phyloP scores from a whole-genome alignment of 805 yeast genomes.

The Cyberlindnera mrakii region DNA sequence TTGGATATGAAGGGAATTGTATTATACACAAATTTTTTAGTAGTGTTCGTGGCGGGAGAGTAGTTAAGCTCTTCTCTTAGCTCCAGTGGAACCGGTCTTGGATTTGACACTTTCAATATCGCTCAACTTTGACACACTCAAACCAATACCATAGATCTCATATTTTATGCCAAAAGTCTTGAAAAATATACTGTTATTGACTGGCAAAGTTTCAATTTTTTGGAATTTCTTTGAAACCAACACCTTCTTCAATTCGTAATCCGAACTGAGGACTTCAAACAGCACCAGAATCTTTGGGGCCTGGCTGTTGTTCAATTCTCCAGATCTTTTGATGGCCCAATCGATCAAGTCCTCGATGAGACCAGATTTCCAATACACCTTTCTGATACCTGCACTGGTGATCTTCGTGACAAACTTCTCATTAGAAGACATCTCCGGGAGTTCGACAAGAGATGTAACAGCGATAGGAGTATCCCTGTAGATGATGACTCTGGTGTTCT shows the following conservation, averaged over 20 bases:
- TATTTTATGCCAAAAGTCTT: conserved; percentile 13
- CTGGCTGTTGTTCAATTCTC: conserved; percentile 30
- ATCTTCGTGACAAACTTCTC: conserved; percentile 45
- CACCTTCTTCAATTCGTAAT: conserved; percentile 31
- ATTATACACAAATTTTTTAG: neutral
- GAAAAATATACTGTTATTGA: conserved; percentile 10
- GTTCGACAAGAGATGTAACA: conserved; percentile 39
- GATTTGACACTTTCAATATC: conserved; percentile 12
- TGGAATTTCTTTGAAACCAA: conserved; percentile 40
- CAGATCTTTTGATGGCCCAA: conserved; percentile 50
- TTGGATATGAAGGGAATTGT: neutral
- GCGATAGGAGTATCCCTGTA: conserved; percentile 75
- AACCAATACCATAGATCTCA: conserved; percentile 22
- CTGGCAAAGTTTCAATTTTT: conserved; percentile 22
- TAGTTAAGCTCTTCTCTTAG: conserved; percentile 5
- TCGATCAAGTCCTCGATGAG: conserved; percentile 56
- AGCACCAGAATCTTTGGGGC: conserved; percentile 31
- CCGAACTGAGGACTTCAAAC: conserved; percentile 49
- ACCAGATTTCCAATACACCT: conserved; percentile 60
- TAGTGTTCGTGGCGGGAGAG: neutral
- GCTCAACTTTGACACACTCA: conserved; percentile 14
- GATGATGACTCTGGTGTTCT: conserved; percentile 48
- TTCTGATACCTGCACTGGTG: conserved; percentile 56
- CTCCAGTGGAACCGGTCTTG: conserved; percentile 18
- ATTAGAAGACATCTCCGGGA: conserved; percentile 35